These are phyloP conservation scores for Coprinopsis marcescibilis DNA, from an alignment of 768 basidiomycete genomes.

Conservation along the genomic window DNA sequence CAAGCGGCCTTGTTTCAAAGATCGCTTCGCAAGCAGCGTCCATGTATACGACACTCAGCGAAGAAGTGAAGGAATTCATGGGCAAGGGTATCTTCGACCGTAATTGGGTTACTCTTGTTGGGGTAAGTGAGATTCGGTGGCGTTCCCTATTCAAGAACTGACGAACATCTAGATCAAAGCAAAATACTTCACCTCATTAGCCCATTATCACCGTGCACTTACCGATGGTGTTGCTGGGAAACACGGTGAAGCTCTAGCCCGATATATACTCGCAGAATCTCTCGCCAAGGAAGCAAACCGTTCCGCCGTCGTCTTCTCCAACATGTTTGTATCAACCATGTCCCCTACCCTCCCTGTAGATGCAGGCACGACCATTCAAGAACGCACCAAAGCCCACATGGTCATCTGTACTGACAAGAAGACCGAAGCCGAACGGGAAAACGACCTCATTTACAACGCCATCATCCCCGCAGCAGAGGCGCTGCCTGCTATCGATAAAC, in stretches of 20 bases:
- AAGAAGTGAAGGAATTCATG: slow-evolving; percentile 95
- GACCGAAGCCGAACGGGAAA: slow-evolving; percentile 76
- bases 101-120: slow-evolving; percentile 86
- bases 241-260: slow-evolving; percentile 81
- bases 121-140: slow-evolving; percentile 38
- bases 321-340: slow-evolving; percentile 63
- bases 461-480: slow-evolving; percentile 75
- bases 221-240: slow-evolving; percentile 72
- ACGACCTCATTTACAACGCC: slow-evolving; percentile 97
- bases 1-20: slow-evolving; percentile 69
- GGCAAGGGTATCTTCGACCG: slow-evolving; percentile 94
- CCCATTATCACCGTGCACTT: slow-evolving; percentile 81
- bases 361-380: slow-evolving; percentile 69
- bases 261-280: slow-evolving; percentile 70
- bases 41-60: slow-evolving; percentile 77
- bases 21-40: slow-evolving; percentile 76
- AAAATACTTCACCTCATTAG: slow-evolving; percentile 80
- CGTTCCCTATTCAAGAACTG: slow-evolving; percentile 5
- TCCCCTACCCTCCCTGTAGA: slow-evolving; percentile 86
- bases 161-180: slow-evolving; percentile 65
- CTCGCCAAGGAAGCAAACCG: slow-evolving; percentile 81
- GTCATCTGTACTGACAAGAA: slow-evolving; percentile 72
- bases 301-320: slow-evolving; percentile 59
- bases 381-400: slow-evolving; percentile 79
- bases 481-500: slow-evolving; percentile 78